These are phyloP conservation scores for Candida rishiriensis DNA, from an alignment of 805 yeast genomes.

Conservation along the genomic window DNA sequence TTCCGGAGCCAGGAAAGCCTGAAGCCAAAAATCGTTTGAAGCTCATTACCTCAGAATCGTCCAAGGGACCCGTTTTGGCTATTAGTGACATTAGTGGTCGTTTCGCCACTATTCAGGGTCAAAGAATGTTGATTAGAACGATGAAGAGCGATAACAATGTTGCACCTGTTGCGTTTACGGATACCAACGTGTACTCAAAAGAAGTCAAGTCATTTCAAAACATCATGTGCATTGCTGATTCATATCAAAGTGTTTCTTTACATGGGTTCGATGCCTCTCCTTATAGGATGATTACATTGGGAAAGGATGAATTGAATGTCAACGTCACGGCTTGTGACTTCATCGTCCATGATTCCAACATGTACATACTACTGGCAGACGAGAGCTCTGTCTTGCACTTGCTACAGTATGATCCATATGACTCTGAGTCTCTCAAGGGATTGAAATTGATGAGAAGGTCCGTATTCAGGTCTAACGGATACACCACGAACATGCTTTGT, in stretches of 20 bases:
- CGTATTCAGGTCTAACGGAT: conserved; percentile 63
- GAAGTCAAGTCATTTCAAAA: conserved; percentile 83
- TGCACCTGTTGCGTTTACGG: conserved; percentile 91
- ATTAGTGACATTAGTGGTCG: conserved; percentile 80
- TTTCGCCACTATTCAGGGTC: conserved; percentile 82
- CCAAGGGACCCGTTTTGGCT: conserved; percentile 79
- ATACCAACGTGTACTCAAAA: conserved; percentile 72
- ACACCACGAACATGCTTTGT: conserved; percentile 50
- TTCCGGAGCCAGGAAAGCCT: conserved; percentile 85
- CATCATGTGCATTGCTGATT: conserved; percentile 75
- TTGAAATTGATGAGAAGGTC: conserved; percentile 66
- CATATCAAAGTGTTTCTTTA: conserved; percentile 69
- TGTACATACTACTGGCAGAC: conserved; percentile 67
- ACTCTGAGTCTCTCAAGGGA: conserved; percentile 77
- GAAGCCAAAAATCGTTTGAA: conserved; percentile 78
- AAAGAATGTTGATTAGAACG: conserved; percentile 71
- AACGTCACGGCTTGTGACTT: conserved; percentile 76
- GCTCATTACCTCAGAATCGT: conserved; percentile 63
- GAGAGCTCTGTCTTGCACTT: conserved; percentile 62
- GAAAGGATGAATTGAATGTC: conserved; percentile 63
- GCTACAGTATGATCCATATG: conserved; percentile 88
- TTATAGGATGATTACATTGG: conserved; percentile 72
- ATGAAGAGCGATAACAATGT: conserved; percentile 71
- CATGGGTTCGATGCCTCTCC: conserved; percentile 96
- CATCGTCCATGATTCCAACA: conserved; percentile 62